Base-by-base conservation (phyloP, 2,329 filamentous ascomycete genomes). In the Calcarisporium arbuscula region DNA sequence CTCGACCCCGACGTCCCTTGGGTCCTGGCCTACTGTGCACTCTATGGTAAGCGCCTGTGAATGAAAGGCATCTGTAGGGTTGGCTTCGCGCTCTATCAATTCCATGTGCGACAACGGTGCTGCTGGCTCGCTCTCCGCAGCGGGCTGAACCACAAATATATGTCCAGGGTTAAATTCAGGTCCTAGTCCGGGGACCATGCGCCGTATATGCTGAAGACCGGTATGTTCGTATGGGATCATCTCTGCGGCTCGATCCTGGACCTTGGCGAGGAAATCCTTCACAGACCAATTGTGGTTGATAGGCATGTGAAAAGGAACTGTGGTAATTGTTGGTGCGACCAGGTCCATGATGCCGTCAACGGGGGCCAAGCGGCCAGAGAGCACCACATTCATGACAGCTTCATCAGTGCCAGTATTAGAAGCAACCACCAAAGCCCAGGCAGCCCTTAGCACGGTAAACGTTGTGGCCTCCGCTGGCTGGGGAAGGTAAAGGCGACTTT, bases 241-340 rank as follows among this genome's bases (percentile, higher is more conserved):
- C 28, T 52, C 44, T 15, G 39, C 29, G 5, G 43, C 30, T 29
- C 29, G 36, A 14, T 42, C 35, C 39, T 54, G 49, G 8, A 52
- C 31, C 1, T 48, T 45, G 14, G 64, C 50, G 12, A 77, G 51
- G 36, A 64, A 71, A 17, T 65, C 50, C 0, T 45, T 40, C 8
- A 66, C 49, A 1, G 52, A 46, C 25, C 37, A 28, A 5, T 22
- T 16, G 7, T 12, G 15, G 71, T 54, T 49, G 14, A 46, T 15
- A 1, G 17, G 20, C 5, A 49, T 22, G 1, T 42, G 35, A n/a
- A 50, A 18, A 5, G 49, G 49, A 0, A 52, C 37, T 3, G 44
- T 48, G 12, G 46, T 41, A 12, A 54, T 42, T 1, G 46, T 46
- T n/a, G 51, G 50, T 2, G 41, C 52, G 4, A 43, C 36, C 2